A percentile compares a stretch with the other conserved stretches of the same genome.
These are phyloP conservation scores for Ceratocystis colombiana DNA, from an alignment of 2,329 filamentous ascomycete genomes.

Conservation along the genomic window DNA sequence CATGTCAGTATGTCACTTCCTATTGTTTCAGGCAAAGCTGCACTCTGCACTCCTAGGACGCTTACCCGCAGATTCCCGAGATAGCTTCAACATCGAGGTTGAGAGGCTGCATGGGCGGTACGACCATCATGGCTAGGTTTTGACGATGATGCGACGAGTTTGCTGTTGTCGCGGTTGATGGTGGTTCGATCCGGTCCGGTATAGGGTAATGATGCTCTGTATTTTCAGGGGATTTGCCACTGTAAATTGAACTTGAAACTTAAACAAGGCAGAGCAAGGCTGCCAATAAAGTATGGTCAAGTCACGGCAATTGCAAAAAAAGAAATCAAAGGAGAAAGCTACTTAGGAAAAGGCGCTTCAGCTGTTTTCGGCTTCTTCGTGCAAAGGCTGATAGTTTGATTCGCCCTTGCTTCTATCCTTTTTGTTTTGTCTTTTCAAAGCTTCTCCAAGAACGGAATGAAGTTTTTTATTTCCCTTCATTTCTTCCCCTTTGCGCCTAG, in stretches of 20 bases:
- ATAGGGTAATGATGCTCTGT: not conserved
- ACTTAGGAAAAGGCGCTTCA: not conserved
- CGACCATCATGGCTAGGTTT: conserved; percentile 4
- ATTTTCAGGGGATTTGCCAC: not conserved
- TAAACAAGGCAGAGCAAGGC: not conserved
- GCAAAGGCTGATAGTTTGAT: not conserved
- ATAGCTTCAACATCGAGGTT: conserved; percentile 82
- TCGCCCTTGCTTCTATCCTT: not conserved
- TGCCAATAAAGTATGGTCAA: not conserved
- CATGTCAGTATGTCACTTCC: not conserved
- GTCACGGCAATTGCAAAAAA: not conserved
- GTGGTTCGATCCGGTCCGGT: not conserved
- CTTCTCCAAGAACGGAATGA: conserved; percentile 5
- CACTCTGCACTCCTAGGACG: conserved; percentile 28
- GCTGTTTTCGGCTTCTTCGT: not conserved
- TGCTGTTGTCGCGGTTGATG: not conserved
- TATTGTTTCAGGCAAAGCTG: not conserved
- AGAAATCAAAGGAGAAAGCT: not conserved
- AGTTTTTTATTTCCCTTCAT: not conserved
- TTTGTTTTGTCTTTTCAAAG: not conserved
- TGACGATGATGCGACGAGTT: not conserved
- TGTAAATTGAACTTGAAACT: not conserved
- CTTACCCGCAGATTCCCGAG: conserved; percentile 77
- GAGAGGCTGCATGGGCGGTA: conserved; percentile 44
- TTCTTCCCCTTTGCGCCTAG: not conserved